Conservation (phyloP, 2,329 filamentous ascomycete genomes). For the Hypoxylon sp. region DNA sequence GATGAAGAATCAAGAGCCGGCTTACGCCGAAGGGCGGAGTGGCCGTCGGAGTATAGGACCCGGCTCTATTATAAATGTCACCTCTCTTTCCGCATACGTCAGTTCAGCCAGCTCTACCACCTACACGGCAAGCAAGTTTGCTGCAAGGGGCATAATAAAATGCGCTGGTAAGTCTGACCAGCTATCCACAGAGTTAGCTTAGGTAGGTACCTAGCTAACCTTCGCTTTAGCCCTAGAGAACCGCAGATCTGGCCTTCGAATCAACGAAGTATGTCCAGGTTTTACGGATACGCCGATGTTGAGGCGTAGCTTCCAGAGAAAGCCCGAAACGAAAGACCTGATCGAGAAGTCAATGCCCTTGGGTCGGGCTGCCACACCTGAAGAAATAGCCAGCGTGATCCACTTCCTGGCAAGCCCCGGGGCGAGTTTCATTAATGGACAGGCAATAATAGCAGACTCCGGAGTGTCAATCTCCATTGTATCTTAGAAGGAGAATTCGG, state of each 20-base stretch:
- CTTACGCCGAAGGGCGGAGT: conserved; percentile 33
- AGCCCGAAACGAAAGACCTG: conserved; percentile 27
- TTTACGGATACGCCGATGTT: conserved; percentile 44
- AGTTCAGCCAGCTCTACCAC: conserved; percentile 25
- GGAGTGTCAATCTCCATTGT: conserved; percentile 24
- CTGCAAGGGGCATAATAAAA: conserved; percentile 40
- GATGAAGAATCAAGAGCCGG: conserved; percentile 42
- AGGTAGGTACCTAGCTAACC: neutral
- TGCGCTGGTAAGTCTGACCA: conserved; percentile 34
- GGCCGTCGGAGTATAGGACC: conserved; percentile 40
- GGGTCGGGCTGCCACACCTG: conserved; percentile 48
- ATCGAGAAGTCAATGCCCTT: conserved; percentile 43
- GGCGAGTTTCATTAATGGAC: conserved; percentile 33
- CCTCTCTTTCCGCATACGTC: conserved; percentile 33
- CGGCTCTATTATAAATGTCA: conserved; percentile 42
- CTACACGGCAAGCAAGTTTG: conserved; percentile 43
- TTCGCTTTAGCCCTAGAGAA: conserved; percentile 39
- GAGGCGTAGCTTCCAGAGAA: conserved; percentile 26
- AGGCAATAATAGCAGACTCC: conserved; percentile 23
- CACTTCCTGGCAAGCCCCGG: conserved; percentile 23
- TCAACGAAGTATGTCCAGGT: conserved; percentile 45
- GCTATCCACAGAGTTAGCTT: neutral
- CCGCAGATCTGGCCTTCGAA: conserved; percentile 35
- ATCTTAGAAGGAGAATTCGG: neutral
- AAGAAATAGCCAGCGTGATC: conserved; percentile 50